Evolutionary conservation across 2,329 filamentous ascomycete species (phyloP).

Genomic region (Arachnopeziza araneosa): DNA sequence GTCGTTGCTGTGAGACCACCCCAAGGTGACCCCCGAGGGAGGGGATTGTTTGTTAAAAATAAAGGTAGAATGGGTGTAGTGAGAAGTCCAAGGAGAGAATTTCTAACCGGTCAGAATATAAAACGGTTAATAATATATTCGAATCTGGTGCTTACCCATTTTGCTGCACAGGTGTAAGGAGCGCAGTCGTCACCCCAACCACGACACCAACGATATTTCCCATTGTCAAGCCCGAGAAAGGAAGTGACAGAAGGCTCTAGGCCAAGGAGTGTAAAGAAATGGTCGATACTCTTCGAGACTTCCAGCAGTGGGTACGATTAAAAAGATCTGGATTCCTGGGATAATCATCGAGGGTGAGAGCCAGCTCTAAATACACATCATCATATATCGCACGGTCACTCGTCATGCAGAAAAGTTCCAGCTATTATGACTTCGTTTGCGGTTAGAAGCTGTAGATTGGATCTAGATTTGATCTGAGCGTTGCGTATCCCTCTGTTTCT

Average conservation of each 20-base stretch:
- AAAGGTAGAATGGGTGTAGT: conserved; percentile 27
- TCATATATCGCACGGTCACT: neutral
- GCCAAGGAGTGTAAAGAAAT: neutral
- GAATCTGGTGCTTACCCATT: neutral
- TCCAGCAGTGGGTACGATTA: neutral
- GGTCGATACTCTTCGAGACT: neutral
- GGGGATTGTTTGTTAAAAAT: conserved; percentile 45
- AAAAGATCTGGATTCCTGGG: neutral
- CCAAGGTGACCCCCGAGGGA: conserved; percentile 48
- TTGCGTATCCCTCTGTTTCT: neutral
- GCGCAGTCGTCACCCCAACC: neutral
- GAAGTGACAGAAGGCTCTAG: neutral
- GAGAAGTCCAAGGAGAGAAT: neutral
- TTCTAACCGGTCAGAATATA: neutral
- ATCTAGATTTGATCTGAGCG: neutral
- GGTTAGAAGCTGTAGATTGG: neutral
- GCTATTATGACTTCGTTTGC: neutral
- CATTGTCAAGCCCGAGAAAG: neutral
- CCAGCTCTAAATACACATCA: neutral
- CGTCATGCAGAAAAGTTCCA: neutral
- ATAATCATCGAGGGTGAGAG: neutral
- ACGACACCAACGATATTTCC: neutral
- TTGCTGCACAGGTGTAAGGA: neutral
- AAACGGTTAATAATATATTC: neutral
- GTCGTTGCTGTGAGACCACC: conserved; percentile 34